Base-by-base conservation (phyloP, 495 filamentous ascomycete species). In the Zalerion maritima region DNA sequence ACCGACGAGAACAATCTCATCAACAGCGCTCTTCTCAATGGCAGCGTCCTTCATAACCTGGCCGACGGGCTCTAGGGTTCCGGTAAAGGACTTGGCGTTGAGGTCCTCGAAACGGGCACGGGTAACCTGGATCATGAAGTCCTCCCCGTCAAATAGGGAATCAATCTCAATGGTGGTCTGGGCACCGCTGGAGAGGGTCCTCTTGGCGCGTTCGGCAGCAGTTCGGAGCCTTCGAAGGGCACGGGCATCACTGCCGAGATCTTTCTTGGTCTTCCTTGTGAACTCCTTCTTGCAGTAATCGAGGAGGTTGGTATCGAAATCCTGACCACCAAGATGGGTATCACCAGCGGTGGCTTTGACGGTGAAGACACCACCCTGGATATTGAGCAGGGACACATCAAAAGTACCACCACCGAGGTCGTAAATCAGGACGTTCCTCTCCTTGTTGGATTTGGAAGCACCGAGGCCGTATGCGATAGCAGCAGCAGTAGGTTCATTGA, bases 361-460 rank as follows among this genome's bases (percentile, higher is more conserved):
- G 49, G 93, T 93, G 72, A 96, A 96, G 59, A 96, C 91, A 74
- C 89, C 89, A 62, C 92, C 87, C 64, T 96, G 85, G 51, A 96
- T 96, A 60, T 87, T 92, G 30, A 96, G 70, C 31, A 96, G 83
- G 29, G 87, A 94, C 11, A 97, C 91, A 92, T 96, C 89, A 64
- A 96, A 97, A 54, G 91, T 96, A 71, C 89, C 89, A 72, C 91
- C 89, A 71, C 89, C 91, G 35, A 97, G 67, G 71, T 97, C 89
- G 71, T 94, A 97, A 66, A 97, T 96, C 41, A 97, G 73, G 42
- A 96, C 91, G 58, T 97, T 92, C 44, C 89, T 81, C 72, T 94
- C 89, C 67, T 91, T 93, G 62, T 75, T 73, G 23, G 71, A 70
- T 75, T 96, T 96, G 81, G 89, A 68, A 26, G 71, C 54, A 41